Evolutionary conservation across 1,139 yeast genomes (phyloP).

Genomic region (Meyerozyma guilliermondii): DNA sequence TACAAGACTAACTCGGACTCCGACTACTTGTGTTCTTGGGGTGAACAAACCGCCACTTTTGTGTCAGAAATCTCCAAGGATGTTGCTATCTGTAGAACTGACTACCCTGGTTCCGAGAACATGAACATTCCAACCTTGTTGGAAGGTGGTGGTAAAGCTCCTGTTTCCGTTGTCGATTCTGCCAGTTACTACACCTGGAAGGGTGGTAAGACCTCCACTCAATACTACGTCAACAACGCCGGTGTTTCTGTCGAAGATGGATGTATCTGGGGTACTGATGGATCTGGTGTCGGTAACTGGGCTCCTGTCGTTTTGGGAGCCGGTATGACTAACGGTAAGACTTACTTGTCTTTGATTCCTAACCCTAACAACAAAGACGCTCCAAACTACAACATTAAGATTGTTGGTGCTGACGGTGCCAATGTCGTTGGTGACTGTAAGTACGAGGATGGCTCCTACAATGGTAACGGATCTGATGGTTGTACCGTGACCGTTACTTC

Average conservation of each 20-base stretch:
- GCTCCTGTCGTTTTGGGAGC: slow-evolving; percentile 80
- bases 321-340: slow-evolving; percentile 55
- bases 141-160: slow-evolving; percentile 50
- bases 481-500: slow-evolving; percentile 69
- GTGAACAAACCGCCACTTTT: slow-evolving; percentile 56
- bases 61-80: slow-evolving; percentile 49
- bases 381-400: slow-evolving; percentile 65
- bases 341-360: slow-evolving; percentile 75
- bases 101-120: slow-evolving; percentile 85
- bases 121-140: slow-evolving; percentile 79
- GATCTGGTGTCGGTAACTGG: slow-evolving; percentile 75
- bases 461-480: slow-evolving; percentile 64
- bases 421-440: slow-evolving; percentile 55
- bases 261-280: slow-evolving; percentile 68
- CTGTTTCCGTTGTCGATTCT: slow-evolving; percentile 63
- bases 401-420: slow-evolving; percentile 53
- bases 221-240: slow-evolving; percentile 77
- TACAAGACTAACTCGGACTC: slow-evolving; percentile 59
- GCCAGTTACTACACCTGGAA: slow-evolving; percentile 59
- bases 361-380: slow-evolving; percentile 67
- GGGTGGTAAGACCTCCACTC: slow-evolving; percentile 66
- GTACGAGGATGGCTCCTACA: slow-evolving; percentile 59
- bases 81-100: slow-evolving; percentile 81
- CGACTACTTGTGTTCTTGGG: slow-evolving; percentile 75
- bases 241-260: slow-evolving; percentile 72